Evolutionary conservation across 352 stramenopile species (phyloP).

Genomic region (Phytopythium vexans): DNA sequence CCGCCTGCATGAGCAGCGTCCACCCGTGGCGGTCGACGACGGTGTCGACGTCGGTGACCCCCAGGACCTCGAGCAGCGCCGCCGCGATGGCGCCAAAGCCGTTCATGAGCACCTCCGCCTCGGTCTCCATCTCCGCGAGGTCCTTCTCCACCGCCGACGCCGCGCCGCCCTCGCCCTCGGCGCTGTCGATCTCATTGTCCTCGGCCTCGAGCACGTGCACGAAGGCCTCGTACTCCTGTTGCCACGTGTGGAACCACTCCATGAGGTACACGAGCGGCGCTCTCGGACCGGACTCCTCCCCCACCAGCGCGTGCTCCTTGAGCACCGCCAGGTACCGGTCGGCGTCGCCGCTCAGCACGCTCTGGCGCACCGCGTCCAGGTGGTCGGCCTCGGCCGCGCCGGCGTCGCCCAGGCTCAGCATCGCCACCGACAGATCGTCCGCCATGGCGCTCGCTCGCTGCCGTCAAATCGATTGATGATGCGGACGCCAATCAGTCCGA

Average conservation of each 20-base stretch:
- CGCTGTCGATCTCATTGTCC: slow-evolving; percentile 26
- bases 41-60: slow-evolving; percentile 30
- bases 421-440: slow-evolving; percentile 38
- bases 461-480: slow-evolving; percentile 5
- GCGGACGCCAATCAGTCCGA: background rate
- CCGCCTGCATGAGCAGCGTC: slow-evolving; percentile 85
- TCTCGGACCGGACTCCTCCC: slow-evolving; percentile 18
- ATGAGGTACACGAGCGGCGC: slow-evolving; percentile 70
- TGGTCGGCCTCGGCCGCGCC: slow-evolving; percentile 28
- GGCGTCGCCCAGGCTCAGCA: slow-evolving; percentile 39
- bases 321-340: slow-evolving; percentile 38
- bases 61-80: slow-evolving; percentile 44
- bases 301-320: slow-evolving; percentile 18
- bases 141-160: slow-evolving; percentile 46
- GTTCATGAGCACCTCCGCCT: slow-evolving; percentile 61
- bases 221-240: slow-evolving; percentile 84
- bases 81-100: slow-evolving; percentile 58
- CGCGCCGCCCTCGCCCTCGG: slow-evolving; percentile 17
- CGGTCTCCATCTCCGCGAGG: slow-evolving; percentile 66
- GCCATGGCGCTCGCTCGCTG: slow-evolving; percentile 14
- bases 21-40: slow-evolving; percentile 74
- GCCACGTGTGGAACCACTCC: slow-evolving; percentile 85
- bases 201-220: slow-evolving; percentile 67
- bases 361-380: slow-evolving; percentile 54
- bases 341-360: slow-evolving; percentile 50